Base-by-base conservation (phyloP, 1,284 basidiomycete genomes). In the Somion occarium region DNA sequence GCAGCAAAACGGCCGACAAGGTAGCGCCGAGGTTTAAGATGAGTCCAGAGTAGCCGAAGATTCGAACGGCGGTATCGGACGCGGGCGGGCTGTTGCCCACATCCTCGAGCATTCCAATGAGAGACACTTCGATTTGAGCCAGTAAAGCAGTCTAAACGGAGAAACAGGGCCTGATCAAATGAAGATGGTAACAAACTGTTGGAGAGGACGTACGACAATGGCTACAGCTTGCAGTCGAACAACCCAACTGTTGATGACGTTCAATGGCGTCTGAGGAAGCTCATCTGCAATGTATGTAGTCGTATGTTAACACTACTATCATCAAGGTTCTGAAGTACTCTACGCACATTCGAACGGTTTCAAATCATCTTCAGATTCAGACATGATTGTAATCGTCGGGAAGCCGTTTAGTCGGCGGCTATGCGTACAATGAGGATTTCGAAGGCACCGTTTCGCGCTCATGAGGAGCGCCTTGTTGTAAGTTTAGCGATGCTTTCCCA, bases 331-430 rank as follows among this genome's bases (percentile, higher is more conserved):
- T n/a, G n/a, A n/a, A n/a, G n/a, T n/a, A n/a, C n/a, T n/a, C n/a
- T n/a, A 45, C 49, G 12, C 23, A 51, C 49, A 51, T 3, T 51
- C 44, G 18, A 51, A 46, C 15, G 49, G 49, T 37, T 30, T 51
- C 7, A 51, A 20, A 20, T 50, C 48, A 20, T 46, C 23, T 18
- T 46, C 25, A 18, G n/a, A n/a, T n/a, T n/a, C n/a, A n/a, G n/a
- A n/a, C n/a, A n/a, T n/a, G n/a, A n/a, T n/a, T n/a, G n/a, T n/a
- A n/a, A n/a, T n/a, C n/a, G n/a, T n/a, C n/a, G n/a, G n/a, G n/a
- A n/a, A n/a, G n/a, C n/a, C n/a, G n/a, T n/a, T n/a, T n/a, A n/a
- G n/a, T n/a, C n/a, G n/a, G n/a, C n/a, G n/a, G n/a, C n/a, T n/a
- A n/a, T n/a, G n/a, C n/a, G n/a, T n/a, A n/a, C n/a, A n/a, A n/a